Evolutionary conservation across 179 eudicot genomes (phyloP), one percentile per base, ranked within the genome.

Genomic region (Beta lomatogona): DNA sequence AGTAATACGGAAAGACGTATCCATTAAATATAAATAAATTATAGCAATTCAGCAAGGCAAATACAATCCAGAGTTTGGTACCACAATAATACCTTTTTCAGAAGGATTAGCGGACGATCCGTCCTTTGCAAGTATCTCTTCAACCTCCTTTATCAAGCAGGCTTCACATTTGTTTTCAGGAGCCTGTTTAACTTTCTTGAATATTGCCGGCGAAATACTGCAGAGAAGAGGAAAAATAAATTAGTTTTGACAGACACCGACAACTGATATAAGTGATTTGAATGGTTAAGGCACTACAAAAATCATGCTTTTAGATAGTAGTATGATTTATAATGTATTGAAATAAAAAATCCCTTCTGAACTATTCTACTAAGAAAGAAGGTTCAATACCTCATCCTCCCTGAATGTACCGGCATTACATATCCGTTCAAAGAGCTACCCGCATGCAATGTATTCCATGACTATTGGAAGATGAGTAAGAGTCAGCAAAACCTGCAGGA

Each of bases 141-240:
- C 91, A 36, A 95, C 87, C 85, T 95, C 98, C 87, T 95, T 92
- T 83, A 92, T 88, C 85, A 95, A 76, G 81, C 87, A 84, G 75
- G 89, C 87, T 86, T 95, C 98, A 41, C 95, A 94, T 81, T 91
- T 87, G 84, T 86, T 82, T 61, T 95, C 99, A 57, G 98, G 88
- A 55, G 85, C 93, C 89, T 91, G 93, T 87, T 94, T 95, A 71
- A 90, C 97, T 87, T 84, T 93, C 88, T 90, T 95, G 88, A 94
- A 95, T 71, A 94, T 72, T 16, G 85, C 76, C 14, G 99, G 99
- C 63, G 95, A 86, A 75, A 95, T 83, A 80, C 99, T 95, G 89
- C 83, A 85, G 69, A 83, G 63, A 79, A 44, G 57, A 50, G 52
- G 22, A 61, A 70, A 78, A 55, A 44, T 12, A 50, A 66, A 60